Conservation (phyloP, 73 alveolate genomes). For the Paramecium pentaurelia region DNA sequence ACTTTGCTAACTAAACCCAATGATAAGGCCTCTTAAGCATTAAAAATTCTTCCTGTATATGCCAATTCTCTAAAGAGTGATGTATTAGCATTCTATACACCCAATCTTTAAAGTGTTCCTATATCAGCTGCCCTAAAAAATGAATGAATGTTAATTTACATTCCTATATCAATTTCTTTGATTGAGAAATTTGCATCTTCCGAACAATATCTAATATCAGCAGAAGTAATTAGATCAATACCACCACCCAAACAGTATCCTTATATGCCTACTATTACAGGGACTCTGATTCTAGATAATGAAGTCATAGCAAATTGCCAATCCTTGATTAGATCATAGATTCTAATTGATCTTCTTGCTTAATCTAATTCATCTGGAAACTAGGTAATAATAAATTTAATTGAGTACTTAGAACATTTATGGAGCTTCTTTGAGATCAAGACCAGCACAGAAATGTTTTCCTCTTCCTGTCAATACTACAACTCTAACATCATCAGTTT, state of each 20-base stretch:
- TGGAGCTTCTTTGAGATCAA: conserved; percentile 64
- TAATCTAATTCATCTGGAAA: conserved; percentile 41
- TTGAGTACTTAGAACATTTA: not conserved
- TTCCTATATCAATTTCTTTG: conserved; percentile 81
- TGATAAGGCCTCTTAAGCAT: conserved; percentile 60
- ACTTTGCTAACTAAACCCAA: conserved; percentile 67
- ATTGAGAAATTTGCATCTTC: conserved; percentile 74
- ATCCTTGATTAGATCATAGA: conserved; percentile 21
- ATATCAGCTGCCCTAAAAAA: conserved; percentile 66
- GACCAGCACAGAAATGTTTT: conserved; percentile 77
- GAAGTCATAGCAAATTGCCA: conserved; percentile 21
- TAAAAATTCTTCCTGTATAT: conserved; percentile 68
- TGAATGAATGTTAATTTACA: not conserved
- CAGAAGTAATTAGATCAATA: conserved; percentile 72
- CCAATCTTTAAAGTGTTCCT: conserved; percentile 73
- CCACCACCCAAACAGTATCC: conserved; percentile 87
- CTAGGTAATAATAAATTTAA: not conserved
- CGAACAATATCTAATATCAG: conserved; percentile 77
- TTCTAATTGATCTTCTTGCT: conserved; percentile 43
- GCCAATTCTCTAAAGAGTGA: conserved; percentile 77
- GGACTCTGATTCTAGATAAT: conserved; percentile 40
- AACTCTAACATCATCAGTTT: conserved; percentile 61
- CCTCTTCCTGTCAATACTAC: conserved; percentile 73
- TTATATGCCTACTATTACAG: conserved; percentile 77
- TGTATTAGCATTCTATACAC: conserved; percentile 54